Base-by-base conservation (phyloP, 305 asterid species). In the Solanum hybrid region DNA sequence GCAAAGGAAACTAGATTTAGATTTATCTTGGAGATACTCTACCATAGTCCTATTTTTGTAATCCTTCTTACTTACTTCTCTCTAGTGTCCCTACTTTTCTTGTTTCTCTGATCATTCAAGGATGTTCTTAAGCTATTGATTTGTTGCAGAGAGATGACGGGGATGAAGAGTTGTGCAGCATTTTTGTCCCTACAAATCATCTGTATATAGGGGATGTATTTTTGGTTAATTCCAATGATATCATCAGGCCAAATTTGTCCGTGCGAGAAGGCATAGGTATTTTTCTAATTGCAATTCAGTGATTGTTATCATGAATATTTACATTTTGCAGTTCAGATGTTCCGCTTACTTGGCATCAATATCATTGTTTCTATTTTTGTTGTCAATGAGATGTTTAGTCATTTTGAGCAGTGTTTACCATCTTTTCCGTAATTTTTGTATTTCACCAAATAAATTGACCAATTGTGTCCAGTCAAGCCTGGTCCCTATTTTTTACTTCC, bases 141-240 rank as follows among this genome's bases (percentile, higher is more conserved):
- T 38, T 38, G 81, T 92, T 92, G 92, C 98, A 95, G 99, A 96
- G 95, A 90, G 96, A 96, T 39, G 87, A 90, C 7, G 97, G 96
- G 86, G 99, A 96, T 83, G 99, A 97, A 92, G 99, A 96, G 91
- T 87, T 97, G 89, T 97, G 98, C 93, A 95, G 98, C 65, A 97
- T 97, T 80, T 97, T 94, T 39, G 98, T 97, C 90, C 99, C 99
- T 75, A 97, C 99, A 88, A 97, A 97, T 93, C 99, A 97, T 93
- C 92, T 97, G 88, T 97, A 97, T 92, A 97, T 97, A 20, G 99
- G 99, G 33, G 99, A 97, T 91, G 88, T 97, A 91, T 97, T 95
- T 91, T 94, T 97, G 89, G 97, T 97, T 68, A 95, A 96, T 91
- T 92, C 99, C 7, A 91, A 93, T 76, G 99, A 97, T 92, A 95